Evolutionary conservation across 441 rosid genomes (phyloP).

Genomic region (Cnidoscolus chayamansa): DNA sequence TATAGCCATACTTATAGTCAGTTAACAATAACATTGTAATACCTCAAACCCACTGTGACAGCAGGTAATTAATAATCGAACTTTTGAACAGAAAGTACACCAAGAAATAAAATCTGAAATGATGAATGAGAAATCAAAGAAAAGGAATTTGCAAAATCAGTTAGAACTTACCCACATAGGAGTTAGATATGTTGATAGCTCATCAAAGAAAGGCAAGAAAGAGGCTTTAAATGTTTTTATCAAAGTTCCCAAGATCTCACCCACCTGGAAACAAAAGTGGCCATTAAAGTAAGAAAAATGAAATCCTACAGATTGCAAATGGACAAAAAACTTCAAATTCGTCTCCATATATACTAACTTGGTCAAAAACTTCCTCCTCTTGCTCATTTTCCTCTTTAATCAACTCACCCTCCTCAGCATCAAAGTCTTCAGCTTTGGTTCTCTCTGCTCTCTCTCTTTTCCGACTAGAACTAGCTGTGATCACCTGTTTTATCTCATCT

Average conservation of each 20-base stretch:
- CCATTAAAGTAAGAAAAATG: constrained; percentile 12
- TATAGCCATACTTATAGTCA: no score
- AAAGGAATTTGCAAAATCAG: not conserved
- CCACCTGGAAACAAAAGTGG: constrained; percentile 55
- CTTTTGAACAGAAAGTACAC: not conserved
- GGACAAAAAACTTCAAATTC: not conserved
- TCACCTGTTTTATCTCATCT: constrained; percentile 88
- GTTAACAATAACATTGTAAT: no score
- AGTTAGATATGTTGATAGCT: constrained; percentile 84
- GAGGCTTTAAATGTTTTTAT: constrained; percentile 89
- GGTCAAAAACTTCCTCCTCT: constrained; percentile 99
- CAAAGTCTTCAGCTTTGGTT: constrained; percentile 95
- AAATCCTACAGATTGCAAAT: constrained; percentile 6
- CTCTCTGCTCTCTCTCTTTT: constrained; percentile 93
- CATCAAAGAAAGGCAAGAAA: constrained; percentile 93
- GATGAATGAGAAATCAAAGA: not conserved
- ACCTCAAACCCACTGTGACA: not conserved
- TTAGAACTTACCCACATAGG: constrained; percentile 97
- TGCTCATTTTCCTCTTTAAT: constrained; percentile 98
- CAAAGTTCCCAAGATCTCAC: constrained; percentile 97
- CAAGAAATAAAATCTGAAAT: not conserved
- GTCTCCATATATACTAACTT: constrained; percentile 46
- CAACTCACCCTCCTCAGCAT: constrained; percentile 95
- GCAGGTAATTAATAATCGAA: not conserved
- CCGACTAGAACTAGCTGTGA: constrained; percentile 95